Conservation (phyloP, 1,139 yeast genomes). For the Taiozyma onychis region DNA sequence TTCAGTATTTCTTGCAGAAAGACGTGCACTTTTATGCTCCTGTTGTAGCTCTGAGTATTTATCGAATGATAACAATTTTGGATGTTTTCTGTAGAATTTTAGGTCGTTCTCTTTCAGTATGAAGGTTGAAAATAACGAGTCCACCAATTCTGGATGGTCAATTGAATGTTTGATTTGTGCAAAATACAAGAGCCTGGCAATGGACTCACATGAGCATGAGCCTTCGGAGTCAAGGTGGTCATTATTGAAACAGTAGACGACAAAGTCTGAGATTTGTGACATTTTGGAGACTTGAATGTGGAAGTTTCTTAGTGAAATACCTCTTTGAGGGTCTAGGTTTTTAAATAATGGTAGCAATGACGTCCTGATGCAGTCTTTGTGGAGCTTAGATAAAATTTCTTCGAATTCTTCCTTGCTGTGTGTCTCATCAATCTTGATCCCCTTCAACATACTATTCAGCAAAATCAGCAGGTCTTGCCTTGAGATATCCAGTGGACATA, state of each 20-base stretch:
- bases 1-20: conserved; percentile 25
- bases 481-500: conserved; percentile 33
- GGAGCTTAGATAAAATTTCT: conserved; percentile 24
- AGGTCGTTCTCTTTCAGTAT: conserved; percentile 16
- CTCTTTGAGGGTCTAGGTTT: conserved; percentile 58
- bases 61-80: conserved; percentile 21
- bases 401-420: conserved; percentile 14
- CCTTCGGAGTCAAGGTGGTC: conserved; percentile 26
- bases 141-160: conserved; percentile 27
- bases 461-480: conserved; percentile 12
- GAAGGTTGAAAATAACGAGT: conserved; percentile 14
- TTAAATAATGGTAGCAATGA: conserved; percentile 48
- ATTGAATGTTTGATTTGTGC: conserved; percentile 42
- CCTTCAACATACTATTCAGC: conserved; percentile 14
- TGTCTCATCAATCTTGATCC: conserved; percentile 19
- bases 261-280: conserved; percentile 62
- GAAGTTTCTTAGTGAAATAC: conserved; percentile 69
- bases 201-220: conserved; percentile 34
- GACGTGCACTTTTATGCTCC: background rate
- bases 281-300: conserved; percentile 71
- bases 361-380: conserved; percentile 37
- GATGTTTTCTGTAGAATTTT: conserved; percentile 19
- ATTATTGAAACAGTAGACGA: conserved; percentile 51
- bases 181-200: conserved; percentile 46
- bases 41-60: conserved; percentile 8